Evolutionary conservation across 2,329 filamentous ascomycete genomes (phyloP).

Genomic region (Dothistroma septosporum): DNA sequence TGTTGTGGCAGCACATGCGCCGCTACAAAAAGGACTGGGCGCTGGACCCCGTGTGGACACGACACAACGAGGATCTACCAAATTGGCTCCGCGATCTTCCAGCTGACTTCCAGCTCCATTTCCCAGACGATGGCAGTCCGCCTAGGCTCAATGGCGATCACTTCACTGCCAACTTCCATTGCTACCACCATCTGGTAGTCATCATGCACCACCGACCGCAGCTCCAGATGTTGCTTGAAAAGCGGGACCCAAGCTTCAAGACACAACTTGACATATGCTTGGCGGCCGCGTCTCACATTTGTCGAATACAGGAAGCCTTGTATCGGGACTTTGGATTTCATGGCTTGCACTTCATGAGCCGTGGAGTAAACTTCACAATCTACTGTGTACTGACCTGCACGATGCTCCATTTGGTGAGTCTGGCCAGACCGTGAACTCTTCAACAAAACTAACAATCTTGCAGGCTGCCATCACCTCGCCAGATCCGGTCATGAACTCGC

Average conservation of each 20-base stretch:
- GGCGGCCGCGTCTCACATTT: conserved; percentile 76
- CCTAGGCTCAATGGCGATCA: conserved; percentile 77
- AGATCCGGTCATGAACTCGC: conserved; percentile 78
- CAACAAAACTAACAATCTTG: not conserved
- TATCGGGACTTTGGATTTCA: conserved; percentile 70
- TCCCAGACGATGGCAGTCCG: conserved; percentile 71
- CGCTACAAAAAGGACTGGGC: conserved; percentile 80
- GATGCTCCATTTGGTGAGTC: conserved; percentile 82
- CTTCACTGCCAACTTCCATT: conserved; percentile 83
- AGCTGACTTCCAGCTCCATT: conserved; percentile 69
- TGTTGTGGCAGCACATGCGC: conserved; percentile 68
- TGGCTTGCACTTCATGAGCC: conserved; percentile 84
- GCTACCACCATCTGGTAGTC: conserved; percentile 78
- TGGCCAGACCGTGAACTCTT: not conserved
- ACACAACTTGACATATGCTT: conserved; percentile 84
- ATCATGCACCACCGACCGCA: conserved; percentile 88
- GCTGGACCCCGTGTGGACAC: conserved; percentile 75
- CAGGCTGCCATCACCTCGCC: conserved; percentile 87
- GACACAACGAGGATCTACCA: conserved; percentile 71
- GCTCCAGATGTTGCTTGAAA: conserved; percentile 68
- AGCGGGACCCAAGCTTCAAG: conserved; percentile 77
- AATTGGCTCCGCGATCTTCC: conserved; percentile 75
- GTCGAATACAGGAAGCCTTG: conserved; percentile 80
- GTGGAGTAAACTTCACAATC: conserved; percentile 93
- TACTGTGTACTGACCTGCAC: conserved; percentile 88